Evolutionary conservation across 352 stramenopile genomes (phyloP).

Genomic region (Phytophthora idaei): DNA sequence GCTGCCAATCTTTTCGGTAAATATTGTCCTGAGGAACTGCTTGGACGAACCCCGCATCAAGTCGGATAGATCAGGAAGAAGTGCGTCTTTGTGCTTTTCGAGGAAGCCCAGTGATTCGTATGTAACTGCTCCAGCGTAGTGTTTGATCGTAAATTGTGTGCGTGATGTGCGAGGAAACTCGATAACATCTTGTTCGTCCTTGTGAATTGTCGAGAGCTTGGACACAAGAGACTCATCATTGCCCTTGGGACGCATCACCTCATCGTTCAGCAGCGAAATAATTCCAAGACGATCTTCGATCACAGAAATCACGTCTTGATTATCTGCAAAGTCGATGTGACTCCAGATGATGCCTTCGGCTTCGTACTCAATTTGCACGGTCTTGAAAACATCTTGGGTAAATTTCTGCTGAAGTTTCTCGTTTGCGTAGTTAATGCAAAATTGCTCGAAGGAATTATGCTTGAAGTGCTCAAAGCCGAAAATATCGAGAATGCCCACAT

Average conservation of each 20-base stretch:
- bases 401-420: slow-evolving; percentile 94
- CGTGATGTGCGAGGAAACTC: slow-evolving; percentile 79
- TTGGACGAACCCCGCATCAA: slow-evolving; percentile 77
- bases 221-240: slow-evolving; percentile 83
- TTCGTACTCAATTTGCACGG: slow-evolving; percentile 89
- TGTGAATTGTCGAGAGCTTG: slow-evolving; percentile 80
- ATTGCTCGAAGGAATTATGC: slow-evolving; percentile 94
- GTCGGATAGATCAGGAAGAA: slow-evolving; percentile 93
- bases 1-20: slow-evolving; percentile 48
- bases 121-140: slow-evolving; percentile 93
- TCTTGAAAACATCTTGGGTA: slow-evolving; percentile 91
- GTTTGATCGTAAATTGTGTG: slow-evolving; percentile 92
- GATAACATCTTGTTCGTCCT: slow-evolving; percentile 79
- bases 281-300: slow-evolving; percentile 90
- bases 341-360: slow-evolving; percentile 93
- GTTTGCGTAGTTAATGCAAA: slow-evolving; percentile 94
- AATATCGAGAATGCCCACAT: slow-evolving; percentile 94
- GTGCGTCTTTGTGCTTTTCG: slow-evolving; percentile 95
- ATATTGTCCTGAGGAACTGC: slow-evolving; percentile 56
- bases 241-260: slow-evolving; percentile 88
- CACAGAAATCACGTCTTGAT: slow-evolving; percentile 87
- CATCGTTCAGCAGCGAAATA: slow-evolving; percentile 90
- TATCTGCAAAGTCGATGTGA: slow-evolving; percentile 93
- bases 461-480: slow-evolving; percentile 96
- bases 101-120: slow-evolving; percentile 94